phyloP scores from a whole-genome alignment of 176 grass and related monocot genomes.

The Musa schizocarpa region DNA sequence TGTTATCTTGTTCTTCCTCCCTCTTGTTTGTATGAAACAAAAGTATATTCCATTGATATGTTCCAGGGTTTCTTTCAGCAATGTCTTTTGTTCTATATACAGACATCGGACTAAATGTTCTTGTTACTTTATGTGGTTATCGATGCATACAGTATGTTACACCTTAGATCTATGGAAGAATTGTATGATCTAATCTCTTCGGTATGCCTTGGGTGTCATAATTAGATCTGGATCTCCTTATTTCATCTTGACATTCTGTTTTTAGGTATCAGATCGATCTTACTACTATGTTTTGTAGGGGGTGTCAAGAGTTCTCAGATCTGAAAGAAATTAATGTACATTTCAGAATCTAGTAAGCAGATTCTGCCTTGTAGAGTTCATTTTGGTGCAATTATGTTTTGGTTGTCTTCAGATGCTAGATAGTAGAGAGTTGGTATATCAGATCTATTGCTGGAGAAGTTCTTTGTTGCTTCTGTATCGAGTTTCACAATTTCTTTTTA shows the following conservation, averaged over 20 bases:
- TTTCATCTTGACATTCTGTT: neutral
- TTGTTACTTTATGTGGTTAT: neutral
- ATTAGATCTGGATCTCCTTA: neutral
- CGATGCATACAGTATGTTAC: neutral
- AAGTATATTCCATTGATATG: neutral
- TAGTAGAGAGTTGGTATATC: too few relatives aligned
- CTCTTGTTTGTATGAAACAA: neutral
- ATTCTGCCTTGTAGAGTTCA: neutral
- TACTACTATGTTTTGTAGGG: neutral
- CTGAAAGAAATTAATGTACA: neutral
- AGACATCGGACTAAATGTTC: neutral
- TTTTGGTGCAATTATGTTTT: neutral
- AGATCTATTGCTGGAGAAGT: too few relatives aligned
- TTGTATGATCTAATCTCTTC: neutral
- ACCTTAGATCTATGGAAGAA: neutral
- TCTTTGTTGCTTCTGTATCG: too few relatives aligned
- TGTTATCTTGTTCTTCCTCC: neutral
- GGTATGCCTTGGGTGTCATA: neutral
- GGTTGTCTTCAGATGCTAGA: neutral
- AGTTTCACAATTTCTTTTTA: too few relatives aligned
- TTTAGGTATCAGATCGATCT: neutral
- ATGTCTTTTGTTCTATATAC: neutral
- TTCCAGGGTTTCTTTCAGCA: neutral
- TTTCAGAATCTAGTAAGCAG: neutral
- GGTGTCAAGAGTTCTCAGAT: neutral